Percentiles rank a stretch among this genome's conserved stretches.
Evolutionary conservation across 495 filamentous ascomycete species (phyloP).

Genomic region (Penicillium fimorum): DNA sequence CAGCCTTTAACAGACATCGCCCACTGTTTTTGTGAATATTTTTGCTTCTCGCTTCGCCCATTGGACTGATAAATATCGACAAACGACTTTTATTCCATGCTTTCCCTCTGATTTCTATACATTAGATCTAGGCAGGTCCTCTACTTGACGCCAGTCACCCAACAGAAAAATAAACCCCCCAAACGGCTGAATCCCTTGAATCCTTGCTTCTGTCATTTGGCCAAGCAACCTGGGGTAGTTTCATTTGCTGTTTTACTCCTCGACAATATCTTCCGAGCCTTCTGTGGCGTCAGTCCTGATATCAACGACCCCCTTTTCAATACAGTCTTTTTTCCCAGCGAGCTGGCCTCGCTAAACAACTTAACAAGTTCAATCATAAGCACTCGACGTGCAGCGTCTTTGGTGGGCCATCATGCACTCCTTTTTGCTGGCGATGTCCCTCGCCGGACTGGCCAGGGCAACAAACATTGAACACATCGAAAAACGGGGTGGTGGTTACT

Average conservation of each 20-base stretch:
- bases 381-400: background rate
- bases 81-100: constrained; percentile 5
- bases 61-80: constrained; percentile 9
- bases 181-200: background rate
- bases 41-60: constrained; percentile 9
- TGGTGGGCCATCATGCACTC: constrained; percentile 13
- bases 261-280: background rate
- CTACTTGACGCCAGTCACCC: constrained; percentile 14
- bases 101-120: constrained; percentile 11
- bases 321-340: constrained; percentile 12
- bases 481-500: constrained; percentile 26
- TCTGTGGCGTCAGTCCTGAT: constrained; percentile 7
- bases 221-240: constrained; percentile 21
- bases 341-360: constrained; percentile 27
- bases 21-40: constrained; percentile 18
- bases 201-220: background rate
- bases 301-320: constrained; percentile 5
- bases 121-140: constrained; percentile 26
- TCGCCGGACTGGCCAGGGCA: constrained; percentile 32
- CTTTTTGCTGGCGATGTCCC: constrained; percentile 23
- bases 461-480: constrained; percentile 32
- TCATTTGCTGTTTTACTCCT: background rate
- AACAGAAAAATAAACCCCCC: constrained; percentile 10
- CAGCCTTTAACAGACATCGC: constrained; percentile 12
- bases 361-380: background rate